These are phyloP conservation scores for Ogataea trehalophila DNA, from an alignment of 805 yeast species.

Conservation along the genomic window DNA sequence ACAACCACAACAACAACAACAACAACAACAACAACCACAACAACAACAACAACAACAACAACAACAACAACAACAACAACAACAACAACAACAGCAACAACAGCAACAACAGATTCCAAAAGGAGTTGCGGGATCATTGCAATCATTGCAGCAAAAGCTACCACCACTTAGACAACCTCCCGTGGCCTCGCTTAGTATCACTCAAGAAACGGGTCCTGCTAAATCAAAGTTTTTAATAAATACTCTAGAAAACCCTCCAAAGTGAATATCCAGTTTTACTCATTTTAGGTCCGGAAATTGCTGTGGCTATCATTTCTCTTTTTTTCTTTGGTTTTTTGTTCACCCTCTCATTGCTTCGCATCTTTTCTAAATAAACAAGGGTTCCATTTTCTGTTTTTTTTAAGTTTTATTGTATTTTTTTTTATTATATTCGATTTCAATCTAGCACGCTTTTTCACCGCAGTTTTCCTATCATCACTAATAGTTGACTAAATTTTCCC, in stretches of 20 bases:
- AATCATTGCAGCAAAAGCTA: neutral
- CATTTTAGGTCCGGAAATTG: neutral
- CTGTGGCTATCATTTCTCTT: neutral
- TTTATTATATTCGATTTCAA: neutral
- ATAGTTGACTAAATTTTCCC: too few species aligned
- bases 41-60: too few species aligned
- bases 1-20: too few species aligned
- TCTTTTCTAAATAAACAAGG: neutral
- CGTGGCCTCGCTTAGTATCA: neutral
- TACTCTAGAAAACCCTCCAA: conserved; percentile 24
- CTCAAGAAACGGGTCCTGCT: conserved; percentile 1
- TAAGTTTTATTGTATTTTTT: neutral
- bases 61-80: too few species aligned
- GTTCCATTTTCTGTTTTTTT: neutral
- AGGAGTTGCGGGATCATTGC: neutral
- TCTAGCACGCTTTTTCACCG: neutral
- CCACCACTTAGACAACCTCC: neutral
- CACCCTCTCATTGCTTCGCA: neutral
- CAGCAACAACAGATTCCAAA: neutral
- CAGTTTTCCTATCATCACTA: neutral
- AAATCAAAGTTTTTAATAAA: conserved; percentile 19
- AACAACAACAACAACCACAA: too few species aligned
- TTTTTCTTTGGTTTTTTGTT: neutral
- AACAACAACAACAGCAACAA: too few species aligned
- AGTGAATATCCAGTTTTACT: conserved; percentile 2